phyloP scores from a whole-genome alignment of 495 filamentous ascomycete genomes.

The Penicillium chermesinum region DNA sequence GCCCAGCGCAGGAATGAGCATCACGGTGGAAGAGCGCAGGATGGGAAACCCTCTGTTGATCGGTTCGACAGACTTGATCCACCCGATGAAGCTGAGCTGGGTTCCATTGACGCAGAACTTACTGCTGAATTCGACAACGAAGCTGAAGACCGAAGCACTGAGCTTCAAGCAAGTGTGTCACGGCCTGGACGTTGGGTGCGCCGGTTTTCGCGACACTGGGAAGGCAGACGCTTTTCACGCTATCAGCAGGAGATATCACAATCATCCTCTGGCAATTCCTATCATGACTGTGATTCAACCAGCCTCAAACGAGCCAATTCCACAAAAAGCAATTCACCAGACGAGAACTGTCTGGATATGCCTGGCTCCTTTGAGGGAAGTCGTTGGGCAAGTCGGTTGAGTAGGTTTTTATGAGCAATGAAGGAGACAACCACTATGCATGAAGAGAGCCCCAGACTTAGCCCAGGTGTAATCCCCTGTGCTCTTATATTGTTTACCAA shows the following conservation, averaged over 20 bases:
- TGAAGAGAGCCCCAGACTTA: not conserved
- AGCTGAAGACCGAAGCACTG: constrained; percentile 5
- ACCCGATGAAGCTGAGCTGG: constrained; percentile 2
- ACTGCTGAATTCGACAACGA: not conserved
- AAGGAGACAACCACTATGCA: not conserved
- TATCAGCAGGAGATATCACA: constrained; percentile 12
- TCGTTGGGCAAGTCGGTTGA: constrained; percentile 23
- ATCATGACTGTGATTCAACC: constrained; percentile 10
- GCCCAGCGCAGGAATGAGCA: not conserved
- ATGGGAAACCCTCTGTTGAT: not conserved
- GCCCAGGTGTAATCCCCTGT: not conserved
- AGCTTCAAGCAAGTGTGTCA: constrained; percentile 6
- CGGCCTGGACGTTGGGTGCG: constrained; percentile 12
- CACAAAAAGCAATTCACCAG: constrained; percentile 11
- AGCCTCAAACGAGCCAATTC: constrained; percentile 10
- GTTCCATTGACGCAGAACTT: constrained; percentile 1
- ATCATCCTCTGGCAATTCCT: constrained; percentile 7
- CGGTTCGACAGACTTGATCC: not conserved
- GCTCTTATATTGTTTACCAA: constrained; percentile 8
- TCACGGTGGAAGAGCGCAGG: not conserved
- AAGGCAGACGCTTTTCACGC: constrained; percentile 10
- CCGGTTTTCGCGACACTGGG: constrained; percentile 13
- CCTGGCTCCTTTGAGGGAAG: constrained; percentile 26
- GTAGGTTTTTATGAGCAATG: constrained; percentile 5
- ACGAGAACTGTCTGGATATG: constrained; percentile 29